These are phyloP conservation scores for Kwoniella heveanensis DNA, from an alignment of 768 basidiomycete species.

Conservation along the genomic window DNA sequence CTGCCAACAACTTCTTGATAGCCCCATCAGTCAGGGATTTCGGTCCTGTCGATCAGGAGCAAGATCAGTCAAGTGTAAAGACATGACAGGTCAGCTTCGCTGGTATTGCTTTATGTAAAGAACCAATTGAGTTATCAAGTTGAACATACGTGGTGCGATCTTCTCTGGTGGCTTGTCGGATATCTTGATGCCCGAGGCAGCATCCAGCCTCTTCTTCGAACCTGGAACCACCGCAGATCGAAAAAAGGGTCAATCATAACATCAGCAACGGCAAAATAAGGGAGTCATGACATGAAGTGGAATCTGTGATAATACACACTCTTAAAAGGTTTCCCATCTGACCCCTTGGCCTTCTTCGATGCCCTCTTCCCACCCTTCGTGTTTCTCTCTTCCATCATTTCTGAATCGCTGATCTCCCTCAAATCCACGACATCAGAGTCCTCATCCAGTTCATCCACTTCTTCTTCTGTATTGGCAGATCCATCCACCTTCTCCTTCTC, in stretches of 20 bases:
- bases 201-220: conserved; percentile 18
- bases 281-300: not conserved
- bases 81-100: too few relatives aligned
- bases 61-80: too few relatives aligned
- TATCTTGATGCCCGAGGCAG: conserved; percentile 14
- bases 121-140: too few relatives aligned
- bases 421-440: conserved; percentile 3
- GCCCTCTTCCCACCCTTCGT: not conserved
- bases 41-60: too few relatives aligned
- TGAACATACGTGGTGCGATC: conserved; percentile 29
- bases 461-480: not conserved
- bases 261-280: too few relatives aligned
- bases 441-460: conserved; percentile 1
- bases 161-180: conserved; percentile 33
- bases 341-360: conserved; percentile 15
- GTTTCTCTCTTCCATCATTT: not conserved
- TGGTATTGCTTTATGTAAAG: too few relatives aligned
- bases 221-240: too few relatives aligned
- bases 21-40: conserved; percentile 28
- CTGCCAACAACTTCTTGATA: conserved; percentile 28
- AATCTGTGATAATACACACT: conserved; percentile 11
- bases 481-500: not conserved
- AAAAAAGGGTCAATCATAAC: too few relatives aligned
- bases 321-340: conserved; percentile 16
- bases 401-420: conserved; percentile 8